phyloP scores from a whole-genome alignment of 768 basidiomycete genomes.

The Coprinopsis marcescibilis region DNA sequence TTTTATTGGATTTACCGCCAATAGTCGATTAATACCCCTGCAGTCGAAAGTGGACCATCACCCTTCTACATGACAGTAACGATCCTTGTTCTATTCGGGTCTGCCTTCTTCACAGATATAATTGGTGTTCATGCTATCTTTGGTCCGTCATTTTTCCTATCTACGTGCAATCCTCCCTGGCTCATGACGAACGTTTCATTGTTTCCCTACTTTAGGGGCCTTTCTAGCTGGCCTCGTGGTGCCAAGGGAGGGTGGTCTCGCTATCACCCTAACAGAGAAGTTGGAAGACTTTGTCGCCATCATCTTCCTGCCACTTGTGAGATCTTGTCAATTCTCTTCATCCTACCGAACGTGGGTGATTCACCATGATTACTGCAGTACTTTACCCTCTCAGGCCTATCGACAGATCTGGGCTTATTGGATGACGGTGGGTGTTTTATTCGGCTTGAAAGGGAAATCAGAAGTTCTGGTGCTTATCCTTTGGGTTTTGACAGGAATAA shows the following conservation, averaged over 20 bases:
- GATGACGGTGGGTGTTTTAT: conserved; percentile 46
- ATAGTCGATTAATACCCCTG: background rate
- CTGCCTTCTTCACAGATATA: conserved; percentile 89
- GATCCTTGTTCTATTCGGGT: conserved; percentile 75
- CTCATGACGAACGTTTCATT: background rate
- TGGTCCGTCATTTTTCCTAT: conserved; percentile 36
- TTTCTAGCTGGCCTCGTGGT: conserved; percentile 80
- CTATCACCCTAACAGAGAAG: conserved; percentile 86
- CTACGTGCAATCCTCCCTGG: background rate
- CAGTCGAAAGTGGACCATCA: conserved; percentile 72
- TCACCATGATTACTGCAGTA: conserved; percentile 62
- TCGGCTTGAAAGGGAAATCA: no score
- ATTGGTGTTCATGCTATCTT: conserved; percentile 93
- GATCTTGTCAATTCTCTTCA: no score
- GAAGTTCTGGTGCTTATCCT: background rate
- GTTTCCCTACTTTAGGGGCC: conserved; percentile 41
- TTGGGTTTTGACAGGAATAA: conserved; percentile 29
- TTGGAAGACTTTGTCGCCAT: conserved; percentile 94
- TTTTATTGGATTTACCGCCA: conserved; percentile 9
- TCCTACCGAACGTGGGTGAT: no score
- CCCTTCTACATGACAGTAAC: conserved; percentile 86
- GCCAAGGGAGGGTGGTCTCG: conserved; percentile 83
- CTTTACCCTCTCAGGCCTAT: conserved; percentile 87
- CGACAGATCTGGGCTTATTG: conserved; percentile 82
- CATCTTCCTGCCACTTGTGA: conserved; percentile 81